Base-by-base conservation (phyloP, 345 rosid genomes). In the Heritiera littoralis region DNA sequence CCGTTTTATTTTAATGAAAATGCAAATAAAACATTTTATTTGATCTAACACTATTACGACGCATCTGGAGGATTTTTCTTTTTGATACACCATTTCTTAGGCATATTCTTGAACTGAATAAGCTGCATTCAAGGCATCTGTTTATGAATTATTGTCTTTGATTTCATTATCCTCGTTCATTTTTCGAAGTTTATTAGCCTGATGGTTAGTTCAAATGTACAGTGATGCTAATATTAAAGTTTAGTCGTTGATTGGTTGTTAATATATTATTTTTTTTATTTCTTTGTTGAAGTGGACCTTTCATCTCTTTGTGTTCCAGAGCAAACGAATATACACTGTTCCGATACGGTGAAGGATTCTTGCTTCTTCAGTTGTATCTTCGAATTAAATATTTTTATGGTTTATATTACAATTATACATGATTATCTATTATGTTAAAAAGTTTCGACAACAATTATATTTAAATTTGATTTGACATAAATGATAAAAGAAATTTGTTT, bases 331-430 rank as follows among this genome's bases (percentile, higher is more conserved):
- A 72, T 89, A 86, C 82, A 92, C 97, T 23, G 97, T 92, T 86
- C 83, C 90, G 69, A 82, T 92, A 40, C 89, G 98, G 98, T 90
- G 94, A 84, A 87, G 94, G 85, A 89, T 90, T 86, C 85, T 93
- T 74, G 90, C 90, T 56, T 93, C 85, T 89, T 80, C 90, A 87
- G 93, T 89, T 65, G 97, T 92, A 86, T n/a, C n/a, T n/a, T n/a
- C n/a, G n/a, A n/a, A n/a, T n/a, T n/a, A n/a, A n/a, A n/a, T n/a
- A n/a, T n/a, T n/a, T n/a, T n/a, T n/a, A n/a, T n/a, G n/a, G n/a
- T n/a, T n/a, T n/a, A n/a, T n/a, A n/a, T n/a, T n/a, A n/a, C n/a
- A n/a, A n/a, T n/a, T n/a, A n/a, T n/a, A n/a, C n/a, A n/a, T n/a
- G n/a, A n/a, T n/a, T n/a, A n/a, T n/a, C n/a, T n/a, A n/a, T n/a